Percentiles rank a stretch among this genome's conserved stretches.
These are phyloP conservation scores for Populus hybrid DNA, from an alignment of 441 rosid genomes.

Conservation along the genomic window DNA sequence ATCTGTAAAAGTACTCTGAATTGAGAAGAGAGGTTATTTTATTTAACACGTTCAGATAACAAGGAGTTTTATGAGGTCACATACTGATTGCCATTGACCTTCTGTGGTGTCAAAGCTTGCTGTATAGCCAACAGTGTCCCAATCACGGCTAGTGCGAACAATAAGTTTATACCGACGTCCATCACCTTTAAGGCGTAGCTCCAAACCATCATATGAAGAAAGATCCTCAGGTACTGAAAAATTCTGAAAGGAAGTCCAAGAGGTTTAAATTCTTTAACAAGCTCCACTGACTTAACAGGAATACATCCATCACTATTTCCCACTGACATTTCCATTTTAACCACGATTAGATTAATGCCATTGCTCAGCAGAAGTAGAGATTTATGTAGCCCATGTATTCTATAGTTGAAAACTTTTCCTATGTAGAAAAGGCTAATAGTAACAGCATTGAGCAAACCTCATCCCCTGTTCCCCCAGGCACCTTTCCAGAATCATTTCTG, in stretches of 20 bases:
- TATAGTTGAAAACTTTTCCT: neutral
- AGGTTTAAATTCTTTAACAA: constrained; percentile 9
- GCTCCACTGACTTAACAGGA: neutral
- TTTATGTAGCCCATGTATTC: neutral
- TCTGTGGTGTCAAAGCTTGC: constrained; percentile 65
- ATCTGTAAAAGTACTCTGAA: constrained; percentile 35
- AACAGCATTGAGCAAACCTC: neutral
- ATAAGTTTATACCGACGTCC: constrained; percentile 80
- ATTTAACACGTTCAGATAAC: constrained; percentile 1
- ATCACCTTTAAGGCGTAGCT: constrained; percentile 71
- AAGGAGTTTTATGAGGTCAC: constrained; percentile 17
- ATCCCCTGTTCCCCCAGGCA: neutral
- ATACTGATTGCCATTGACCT: constrained; percentile 87
- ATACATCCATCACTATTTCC: neutral
- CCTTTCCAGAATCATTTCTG: neutral
- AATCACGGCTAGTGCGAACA: constrained; percentile 65
- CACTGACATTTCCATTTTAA: neutral
- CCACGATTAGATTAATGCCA: neutral
- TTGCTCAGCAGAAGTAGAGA: neutral
- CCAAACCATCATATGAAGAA: constrained; percentile 88
- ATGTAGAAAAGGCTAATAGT: neutral
- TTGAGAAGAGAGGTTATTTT: neutral
- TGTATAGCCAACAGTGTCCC: constrained; percentile 93
- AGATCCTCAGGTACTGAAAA: constrained; percentile 68
- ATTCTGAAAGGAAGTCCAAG: constrained; percentile 47